Evolutionary conservation across 2,329 filamentous ascomycete species (phyloP), one percentile per base, ranked within the genome.

Genomic region (Akanthomyces muscarius): DNA sequence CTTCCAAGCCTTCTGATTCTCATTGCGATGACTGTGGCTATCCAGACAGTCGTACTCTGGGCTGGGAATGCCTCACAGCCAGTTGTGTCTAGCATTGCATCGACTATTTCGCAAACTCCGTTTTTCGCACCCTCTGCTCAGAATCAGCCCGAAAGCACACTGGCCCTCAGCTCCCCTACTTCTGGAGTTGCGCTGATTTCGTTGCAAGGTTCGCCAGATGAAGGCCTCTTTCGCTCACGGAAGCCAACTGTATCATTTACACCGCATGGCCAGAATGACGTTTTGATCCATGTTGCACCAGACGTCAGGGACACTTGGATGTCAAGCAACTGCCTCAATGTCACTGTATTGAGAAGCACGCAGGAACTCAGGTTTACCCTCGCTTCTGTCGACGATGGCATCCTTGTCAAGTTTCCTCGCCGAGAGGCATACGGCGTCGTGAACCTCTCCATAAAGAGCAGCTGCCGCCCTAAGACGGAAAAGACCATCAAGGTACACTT

Each of bases 401-500:
- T 86, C 45, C 67, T 84, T 21, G 77, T 86, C 28, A 78, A 82
- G 64, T 77, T 88, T 33, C 76, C 80, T 4, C 76, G 75, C 33
- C 78, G 79, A 30, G 84, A 89, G 64, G 83, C 84, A 6, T 75
- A 85, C 65, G 86, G 86, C 38, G 71, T 84, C 44, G 72, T 89
- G 57, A 83, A 83, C 60, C 77, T 89, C 51, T 81, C 82, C 2
- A 79, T 89, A 42, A 77, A 81, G 61, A 86, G 86, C 1, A 84
- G 79, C 16, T 83, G 80, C 62, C 83, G 82, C 65, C 86, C 86
- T 28, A 83, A 80, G 71, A 78, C 88, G 66, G 84, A 84, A 68
- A 85, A 88, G 73, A 82, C 81, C 0, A 84, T 88, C 70, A 79
- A 81, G 45, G 74, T 89, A 36, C 81, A 87, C 70, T 86, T 89